phyloP scores from a whole-genome alignment of 768 basidiomycete species.

The Lactarius indigo region DNA sequence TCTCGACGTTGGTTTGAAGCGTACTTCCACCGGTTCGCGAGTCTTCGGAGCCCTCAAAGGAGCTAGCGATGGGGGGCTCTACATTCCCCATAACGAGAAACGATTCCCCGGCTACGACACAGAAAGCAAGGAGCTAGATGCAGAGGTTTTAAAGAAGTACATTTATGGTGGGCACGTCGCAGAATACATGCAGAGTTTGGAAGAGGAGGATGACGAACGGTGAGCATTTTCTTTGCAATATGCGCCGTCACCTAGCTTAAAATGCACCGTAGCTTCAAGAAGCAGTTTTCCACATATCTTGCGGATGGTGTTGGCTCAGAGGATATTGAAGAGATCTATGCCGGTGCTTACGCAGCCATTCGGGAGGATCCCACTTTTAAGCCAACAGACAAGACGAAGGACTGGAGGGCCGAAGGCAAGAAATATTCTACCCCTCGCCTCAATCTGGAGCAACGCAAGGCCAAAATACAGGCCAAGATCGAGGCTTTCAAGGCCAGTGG shows the following conservation, averaged over 20 bases:
- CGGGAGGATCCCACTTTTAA: conserved; percentile 92
- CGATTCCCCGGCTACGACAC: conserved; percentile 98
- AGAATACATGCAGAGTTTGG: conserved; percentile 98
- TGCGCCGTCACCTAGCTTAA: conserved; percentile 15
- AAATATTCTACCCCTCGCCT: conserved; percentile 70
- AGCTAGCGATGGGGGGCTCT: conserved; percentile 95
- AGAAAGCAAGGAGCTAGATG: conserved; percentile 88
- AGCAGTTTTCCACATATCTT: conserved; percentile 93
- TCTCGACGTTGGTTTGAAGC: conserved; percentile 97
- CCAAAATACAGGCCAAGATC: conserved; percentile 83
- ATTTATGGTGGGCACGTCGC: conserved; percentile 97
- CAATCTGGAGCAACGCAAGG: conserved; percentile 72
- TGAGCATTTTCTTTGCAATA: conserved; percentile 34
- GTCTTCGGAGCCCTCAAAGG: conserved; percentile 99
- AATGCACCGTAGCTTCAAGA: conserved; percentile 74
- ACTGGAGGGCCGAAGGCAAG: conserved; percentile 85
- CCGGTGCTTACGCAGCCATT: conserved; percentile 90
- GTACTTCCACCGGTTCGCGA: conserved; percentile 96
- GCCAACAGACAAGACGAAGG: conserved; percentile 81
- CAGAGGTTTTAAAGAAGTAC: conserved; percentile 95
- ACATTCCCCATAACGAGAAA: conserved; percentile 95
- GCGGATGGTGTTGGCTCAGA: conserved; percentile 94
- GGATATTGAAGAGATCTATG: conserved; percentile 95
- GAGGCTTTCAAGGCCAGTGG: conserved; percentile 79
- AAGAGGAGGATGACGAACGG: conserved; percentile 99